Conservation (phyloP, 164 flowering plant species). For the Kingdonia uniflora region DNA sequence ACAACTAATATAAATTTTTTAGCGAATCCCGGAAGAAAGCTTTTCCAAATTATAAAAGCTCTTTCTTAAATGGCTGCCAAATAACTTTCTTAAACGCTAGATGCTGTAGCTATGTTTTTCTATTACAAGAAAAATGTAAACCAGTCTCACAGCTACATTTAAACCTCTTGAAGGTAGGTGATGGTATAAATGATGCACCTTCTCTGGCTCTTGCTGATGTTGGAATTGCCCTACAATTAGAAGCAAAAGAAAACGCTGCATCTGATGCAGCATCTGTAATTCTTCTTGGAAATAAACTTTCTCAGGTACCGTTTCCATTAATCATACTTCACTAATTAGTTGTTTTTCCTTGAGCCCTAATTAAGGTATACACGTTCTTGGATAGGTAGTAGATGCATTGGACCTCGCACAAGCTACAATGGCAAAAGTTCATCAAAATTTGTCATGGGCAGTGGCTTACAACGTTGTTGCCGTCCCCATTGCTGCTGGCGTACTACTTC, state of each 20-base stretch:
- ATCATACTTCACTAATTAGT: neutral
- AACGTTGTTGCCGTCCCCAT: slow-evolving; percentile 80
- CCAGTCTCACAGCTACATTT: neutral
- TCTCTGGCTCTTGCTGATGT: slow-evolving; percentile 93
- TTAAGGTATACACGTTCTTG: neutral
- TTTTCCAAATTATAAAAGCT: too few relatives aligned
- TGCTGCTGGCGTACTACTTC: slow-evolving; percentile 90
- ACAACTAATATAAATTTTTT: too few relatives aligned
- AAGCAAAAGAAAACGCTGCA: slow-evolving; percentile 87
- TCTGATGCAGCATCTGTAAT: slow-evolving; percentile 91
- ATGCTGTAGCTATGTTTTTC: neutral
- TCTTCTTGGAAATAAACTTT: slow-evolving; percentile 79
- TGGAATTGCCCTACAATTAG: slow-evolving; percentile 79
- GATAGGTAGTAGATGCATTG: slow-evolving; percentile 75
- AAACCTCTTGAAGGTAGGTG: slow-evolving; percentile 60
- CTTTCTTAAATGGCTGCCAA: too few relatives aligned
- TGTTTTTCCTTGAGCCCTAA: neutral
- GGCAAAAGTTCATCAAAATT: slow-evolving; percentile 81
- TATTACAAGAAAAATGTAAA: neutral
- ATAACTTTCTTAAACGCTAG: neutral
- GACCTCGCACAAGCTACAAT: slow-evolving; percentile 91
- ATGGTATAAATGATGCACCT: slow-evolving; percentile 99
- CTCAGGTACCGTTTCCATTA: slow-evolving; percentile 43
- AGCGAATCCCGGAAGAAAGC: too few relatives aligned
- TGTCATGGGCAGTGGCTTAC: slow-evolving; percentile 94